phyloP scores from a whole-genome alignment of 1,139 yeast genomes.

The Pichia cactophila region DNA sequence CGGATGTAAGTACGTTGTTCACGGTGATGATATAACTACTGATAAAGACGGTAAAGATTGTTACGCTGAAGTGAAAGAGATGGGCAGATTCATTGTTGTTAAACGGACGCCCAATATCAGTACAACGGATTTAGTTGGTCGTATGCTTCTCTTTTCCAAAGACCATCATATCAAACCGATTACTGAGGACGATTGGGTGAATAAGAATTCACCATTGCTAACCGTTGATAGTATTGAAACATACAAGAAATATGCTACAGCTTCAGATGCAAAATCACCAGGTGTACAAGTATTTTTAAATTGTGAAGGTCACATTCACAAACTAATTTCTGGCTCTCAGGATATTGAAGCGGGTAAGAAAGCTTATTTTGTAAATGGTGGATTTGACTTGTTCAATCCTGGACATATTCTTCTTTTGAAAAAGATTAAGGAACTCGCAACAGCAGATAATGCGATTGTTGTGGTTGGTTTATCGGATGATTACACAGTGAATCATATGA shows the following conservation, averaged over 20 bases:
- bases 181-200: slow-evolving; percentile 23
- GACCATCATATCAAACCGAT: slow-evolving; percentile 47
- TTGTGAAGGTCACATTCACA: slow-evolving; percentile 25
- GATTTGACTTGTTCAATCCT: slow-evolving; percentile 87
- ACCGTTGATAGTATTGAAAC: slow-evolving; percentile 27
- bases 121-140: slow-evolving; percentile 91
- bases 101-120: slow-evolving; percentile 90
- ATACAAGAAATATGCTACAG: slow-evolving; percentile 58
- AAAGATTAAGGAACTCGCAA: slow-evolving; percentile 34
- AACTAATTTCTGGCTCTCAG: slow-evolving; percentile 32
- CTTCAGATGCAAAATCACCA: slow-evolving; percentile 49
- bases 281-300: slow-evolving; percentile 55
- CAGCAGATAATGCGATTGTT: slow-evolving; percentile 33
- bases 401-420: slow-evolving; percentile 77
- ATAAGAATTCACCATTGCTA: slow-evolving; percentile 14
- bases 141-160: slow-evolving; percentile 63
- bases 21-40: slow-evolving; percentile 95
- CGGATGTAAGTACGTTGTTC: slow-evolving; percentile 83
- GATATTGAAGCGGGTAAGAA: slow-evolving; percentile 4
- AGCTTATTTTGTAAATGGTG: slow-evolving; percentile 67
- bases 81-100: slow-evolving; percentile 82
- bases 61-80: slow-evolving; percentile 72
- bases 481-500: slow-evolving; percentile 44
- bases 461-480: slow-evolving; percentile 72
- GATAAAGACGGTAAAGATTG: slow-evolving; percentile 95